Conservation (phyloP, 1,139 yeast species). For the Suhomyces maxii region DNA sequence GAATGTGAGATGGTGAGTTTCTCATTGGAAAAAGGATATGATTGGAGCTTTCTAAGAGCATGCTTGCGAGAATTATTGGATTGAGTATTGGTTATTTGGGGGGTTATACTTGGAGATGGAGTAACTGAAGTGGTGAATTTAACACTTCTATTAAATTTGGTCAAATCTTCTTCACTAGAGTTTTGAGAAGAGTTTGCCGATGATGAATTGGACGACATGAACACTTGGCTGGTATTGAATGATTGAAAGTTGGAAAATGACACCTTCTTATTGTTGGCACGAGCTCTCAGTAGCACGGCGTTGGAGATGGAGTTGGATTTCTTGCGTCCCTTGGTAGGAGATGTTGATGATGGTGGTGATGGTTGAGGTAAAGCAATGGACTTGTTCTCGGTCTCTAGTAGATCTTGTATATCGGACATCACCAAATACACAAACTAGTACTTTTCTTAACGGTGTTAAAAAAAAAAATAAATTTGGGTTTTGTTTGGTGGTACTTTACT, state of each 20-base stretch:
- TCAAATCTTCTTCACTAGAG: conserved; percentile 19
- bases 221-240: conserved; percentile 12
- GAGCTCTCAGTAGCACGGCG: conserved; percentile 22
- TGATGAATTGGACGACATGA: conserved; percentile 13
- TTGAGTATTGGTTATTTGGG: conserved; percentile 9
- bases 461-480: too few relatives aligned
- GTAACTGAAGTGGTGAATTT: conserved; percentile 15
- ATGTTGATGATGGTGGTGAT: too few relatives aligned
- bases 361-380: too few relatives aligned
- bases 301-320: conserved; percentile 24
- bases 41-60: conserved; percentile 16
- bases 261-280: conserved; percentile 21
- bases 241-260: conserved; percentile 16
- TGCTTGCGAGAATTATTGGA: conserved; percentile 9
- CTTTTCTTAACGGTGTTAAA: too few relatives aligned
- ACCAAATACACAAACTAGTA: too few relatives aligned
- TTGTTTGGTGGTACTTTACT: too few relatives aligned
- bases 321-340: conserved; percentile 8
- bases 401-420: not conserved
- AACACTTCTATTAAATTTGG: conserved; percentile 8
- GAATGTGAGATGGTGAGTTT: conserved; percentile 22
- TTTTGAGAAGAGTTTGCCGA: conserved; percentile 17
- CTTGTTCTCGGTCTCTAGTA: too few relatives aligned
- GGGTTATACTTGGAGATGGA: conserved; percentile 16
- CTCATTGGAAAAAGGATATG: conserved; percentile 18